Evolutionary conservation across 352 stramenopile genomes (phyloP), one percentile per base, ranked within the genome.

Genomic region (Pythium aphanidermatum): DNA sequence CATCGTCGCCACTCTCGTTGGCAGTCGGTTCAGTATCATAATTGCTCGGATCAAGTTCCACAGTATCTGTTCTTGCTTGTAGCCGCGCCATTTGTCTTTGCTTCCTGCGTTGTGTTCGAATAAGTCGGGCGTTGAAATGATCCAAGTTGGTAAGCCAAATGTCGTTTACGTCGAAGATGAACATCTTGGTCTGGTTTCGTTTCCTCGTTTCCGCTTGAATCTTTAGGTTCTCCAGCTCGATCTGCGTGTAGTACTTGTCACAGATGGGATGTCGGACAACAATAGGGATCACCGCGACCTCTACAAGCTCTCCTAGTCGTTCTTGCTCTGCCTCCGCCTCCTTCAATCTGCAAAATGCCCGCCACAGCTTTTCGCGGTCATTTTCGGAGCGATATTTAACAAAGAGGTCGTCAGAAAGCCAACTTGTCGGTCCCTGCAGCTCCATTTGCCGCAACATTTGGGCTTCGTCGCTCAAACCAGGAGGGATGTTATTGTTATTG

Each of bases 131-230:
- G 38, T 89, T 84, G 46, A 95, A 90, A 51, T 95, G 84, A 36
- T 89, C 74, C 24, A 96, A 66, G 51, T 96, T 95, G 9, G 84
- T 92, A 40, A 96, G 74, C 87, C 87, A 96, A 24, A 96, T 61
- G 50, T 87, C 79, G 54, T 95, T 88, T 30, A 96, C 87, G 49
- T 96, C 81, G 16, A 90, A 80, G 19, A 95, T 63, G 44, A 95
- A 96, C 9, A 66, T 63, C 51, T 89, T 92, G 41, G 65, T 72
- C 19, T 83, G 62, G 65, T 94, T 91, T 7, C 71, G 65, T 16
- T 73, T 71, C 21, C 75, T 64, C 8, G 85, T 89, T 19, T 75
- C 64, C 1, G 75, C 65, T 34, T 76, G 61, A 12, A 65, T 76
- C 21, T 63, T 66, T 8, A 85, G 39, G 55, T 95, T 95, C 43